Percentiles rank a stretch among this genome's conserved stretches.
Conservation (phyloP, 2,329 filamentous ascomycete genomes). For the Penicillium nordicum region DNA sequence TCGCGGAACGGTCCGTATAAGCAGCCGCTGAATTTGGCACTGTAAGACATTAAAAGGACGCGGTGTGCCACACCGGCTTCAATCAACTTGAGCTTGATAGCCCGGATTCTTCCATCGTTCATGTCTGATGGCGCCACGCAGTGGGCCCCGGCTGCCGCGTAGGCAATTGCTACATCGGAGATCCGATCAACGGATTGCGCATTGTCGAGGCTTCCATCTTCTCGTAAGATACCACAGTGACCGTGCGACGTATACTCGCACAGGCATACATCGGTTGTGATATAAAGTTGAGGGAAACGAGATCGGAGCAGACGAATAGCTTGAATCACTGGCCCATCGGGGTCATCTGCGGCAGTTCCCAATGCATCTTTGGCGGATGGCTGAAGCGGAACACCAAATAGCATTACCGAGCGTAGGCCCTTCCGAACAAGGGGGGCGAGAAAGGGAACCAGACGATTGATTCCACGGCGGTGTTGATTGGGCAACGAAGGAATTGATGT, state of each 20-base stretch:
- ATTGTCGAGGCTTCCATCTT: conserved; percentile 92
- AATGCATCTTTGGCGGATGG: conserved; percentile 82
- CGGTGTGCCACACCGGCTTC: conserved; percentile 90
- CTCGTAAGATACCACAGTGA: conserved; percentile 91
- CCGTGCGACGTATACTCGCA: conserved; percentile 99
- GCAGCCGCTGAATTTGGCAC: conserved; percentile 95
- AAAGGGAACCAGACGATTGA: conserved; percentile 82
- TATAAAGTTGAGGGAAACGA: conserved; percentile 85
- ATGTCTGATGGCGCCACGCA: conserved; percentile 97
- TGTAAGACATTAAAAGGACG: conserved; percentile 94
- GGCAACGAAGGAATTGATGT: conserved; percentile 85
- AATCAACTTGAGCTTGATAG: conserved; percentile 96
- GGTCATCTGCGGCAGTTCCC: conserved; percentile 89
- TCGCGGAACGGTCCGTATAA: conserved; percentile 97
- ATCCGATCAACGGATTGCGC: conserved; percentile 89
- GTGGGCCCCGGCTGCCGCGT: conserved; percentile 92
- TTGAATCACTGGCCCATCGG: conserved; percentile 84
- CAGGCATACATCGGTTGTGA: conserved; percentile 88
- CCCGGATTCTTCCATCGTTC: conserved; percentile 96
- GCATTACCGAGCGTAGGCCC: conserved; percentile 85
- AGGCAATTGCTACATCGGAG: conserved; percentile 94
- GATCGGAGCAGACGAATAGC: conserved; percentile 79
- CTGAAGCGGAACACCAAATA: conserved; percentile 88
- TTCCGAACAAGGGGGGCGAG: conserved; percentile 83
- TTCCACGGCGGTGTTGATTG: conserved; percentile 79